Conservation (phyloP, 805 yeast species). For the Kluyveromyces aestuarii region DNA sequence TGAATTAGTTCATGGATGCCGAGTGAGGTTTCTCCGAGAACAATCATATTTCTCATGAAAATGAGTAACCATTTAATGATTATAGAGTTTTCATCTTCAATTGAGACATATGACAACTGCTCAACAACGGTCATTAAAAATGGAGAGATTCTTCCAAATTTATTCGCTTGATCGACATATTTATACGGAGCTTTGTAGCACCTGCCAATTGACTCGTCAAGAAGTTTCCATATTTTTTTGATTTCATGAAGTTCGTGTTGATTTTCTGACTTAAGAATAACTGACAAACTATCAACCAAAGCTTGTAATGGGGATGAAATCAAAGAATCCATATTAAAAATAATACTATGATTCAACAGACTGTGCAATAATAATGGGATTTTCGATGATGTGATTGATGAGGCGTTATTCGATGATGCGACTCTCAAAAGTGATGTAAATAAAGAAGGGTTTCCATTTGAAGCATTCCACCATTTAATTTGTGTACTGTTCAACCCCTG, state of each 20-base stretch:
- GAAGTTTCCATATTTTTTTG: constrained; percentile 44
- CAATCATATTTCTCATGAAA: constrained; percentile 37
- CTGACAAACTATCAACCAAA: constrained; percentile 41
- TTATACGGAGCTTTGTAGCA: constrained; percentile 72
- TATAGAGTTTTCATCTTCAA: constrained; percentile 8
- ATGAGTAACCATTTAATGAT: constrained; percentile 42
- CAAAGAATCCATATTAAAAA: constrained; percentile 39
- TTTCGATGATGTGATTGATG: constrained; percentile 30
- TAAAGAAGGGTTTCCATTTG: constrained; percentile 42
- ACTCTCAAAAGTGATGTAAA: constrained; percentile 59
- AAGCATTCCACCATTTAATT: constrained; percentile 73
- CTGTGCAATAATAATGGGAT: constrained; percentile 40
- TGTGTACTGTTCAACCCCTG: constrained; percentile 45
- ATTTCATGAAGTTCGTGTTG: constrained; percentile 8
- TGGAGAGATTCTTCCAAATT: constrained; percentile 40
- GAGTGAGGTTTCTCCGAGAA: constrained; percentile 51
- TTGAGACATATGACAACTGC: constrained; percentile 51
- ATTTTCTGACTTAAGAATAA: constrained; percentile 8
- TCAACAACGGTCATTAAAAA: constrained; percentile 51
- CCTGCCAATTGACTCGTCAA: constrained; percentile 73
- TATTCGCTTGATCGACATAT: constrained; percentile 54
- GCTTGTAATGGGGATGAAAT: constrained; percentile 48
- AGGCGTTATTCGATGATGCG: constrained; percentile 30
- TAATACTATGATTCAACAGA: constrained; percentile 42
- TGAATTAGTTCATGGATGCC: constrained; percentile 10